phyloP scores from a whole-genome alignment of 345 rosid genomes.

The Melastoma malabathricum region DNA sequence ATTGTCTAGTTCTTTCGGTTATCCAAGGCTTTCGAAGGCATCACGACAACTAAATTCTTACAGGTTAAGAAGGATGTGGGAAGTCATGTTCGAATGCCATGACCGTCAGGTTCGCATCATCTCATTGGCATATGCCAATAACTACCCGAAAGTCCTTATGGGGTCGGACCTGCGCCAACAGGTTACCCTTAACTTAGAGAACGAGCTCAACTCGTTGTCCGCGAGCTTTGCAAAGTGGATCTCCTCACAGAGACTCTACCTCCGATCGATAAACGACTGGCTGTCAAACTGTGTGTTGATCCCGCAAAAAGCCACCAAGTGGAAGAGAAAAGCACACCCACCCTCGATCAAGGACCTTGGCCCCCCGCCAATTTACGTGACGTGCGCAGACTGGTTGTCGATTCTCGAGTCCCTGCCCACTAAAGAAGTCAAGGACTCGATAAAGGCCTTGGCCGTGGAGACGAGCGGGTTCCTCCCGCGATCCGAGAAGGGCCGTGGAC shows the following conservation, averaged over 20 bases:
- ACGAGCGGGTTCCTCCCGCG: constrained; percentile 49
- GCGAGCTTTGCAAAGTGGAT: constrained; percentile 73
- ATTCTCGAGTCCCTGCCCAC: constrained; percentile 30
- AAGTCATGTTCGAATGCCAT: constrained; percentile 84
- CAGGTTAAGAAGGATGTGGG: constrained; percentile 97
- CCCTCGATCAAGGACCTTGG: constrained; percentile 27
- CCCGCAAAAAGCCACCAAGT: constrained; percentile 18
- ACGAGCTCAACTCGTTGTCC: constrained; percentile 40
- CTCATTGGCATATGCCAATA: constrained; percentile 29
- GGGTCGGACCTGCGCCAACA: constrained; percentile 56
- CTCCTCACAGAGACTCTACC: constrained; percentile 53
- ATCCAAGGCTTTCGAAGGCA: not conserved
- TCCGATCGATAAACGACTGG: constrained; percentile 59
- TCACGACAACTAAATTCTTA: not conserved
- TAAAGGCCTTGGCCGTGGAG: constrained; percentile 51
- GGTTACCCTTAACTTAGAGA: constrained; percentile 50
- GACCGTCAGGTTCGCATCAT: constrained; percentile 53
- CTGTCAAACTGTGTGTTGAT: constrained; percentile 46
- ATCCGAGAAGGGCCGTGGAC: constrained; percentile 61
- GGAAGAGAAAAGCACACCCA: constrained; percentile 15
- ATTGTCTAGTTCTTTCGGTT: not conserved
- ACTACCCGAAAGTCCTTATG: constrained; percentile 30
- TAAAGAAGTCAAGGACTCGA: constrained; percentile 51
- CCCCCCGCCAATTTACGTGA: constrained; percentile 57
- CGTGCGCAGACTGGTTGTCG: constrained; percentile 65